Base-by-base conservation (phyloP, 768 basidiomycete species). In the Lenzites betulinus region DNA sequence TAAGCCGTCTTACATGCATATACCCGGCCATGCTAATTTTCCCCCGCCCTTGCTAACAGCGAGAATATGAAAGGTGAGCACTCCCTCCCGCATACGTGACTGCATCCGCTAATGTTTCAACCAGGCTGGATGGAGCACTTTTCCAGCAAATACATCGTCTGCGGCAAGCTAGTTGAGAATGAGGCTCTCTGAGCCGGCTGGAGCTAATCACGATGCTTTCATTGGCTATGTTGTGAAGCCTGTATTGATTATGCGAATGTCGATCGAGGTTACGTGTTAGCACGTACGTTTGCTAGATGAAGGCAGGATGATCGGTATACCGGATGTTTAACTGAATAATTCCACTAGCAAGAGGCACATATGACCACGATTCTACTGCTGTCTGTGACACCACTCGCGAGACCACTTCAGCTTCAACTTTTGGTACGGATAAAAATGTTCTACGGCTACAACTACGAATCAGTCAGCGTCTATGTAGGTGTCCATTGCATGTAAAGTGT, bases 121-220 rank as follows among this genome's bases (percentile, higher is more conserved):
- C 49, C 67, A 91, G 90, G 92, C 23, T 98, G 95, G 95, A 89
- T 93, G 62, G 92, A 94, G 23, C 95, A 96, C 72, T 97, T 98
- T 75, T 83, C 86, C 41, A 88, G 85, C 81, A 97, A 96, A 72
- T 96, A 97, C 71, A 92, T 93, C 69, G 74, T 93, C 50, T 94
- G 93, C 69, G 95, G 95, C 43, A 88, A 85, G 68, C 81, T 98
- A 25, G 90, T 95, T 53, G 90, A 95, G 76, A 92, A 91, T 68
- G 84, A 85, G 65, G 83, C 67, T 1, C 59, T 44, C 6, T 69
- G 30, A 33, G 8, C 13, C 30, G 16, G 12, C 1, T 33, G 28
- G 26, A 8, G 16, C 36, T 26, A 30, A 12, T 28, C 33, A 20
- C n/a, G 3, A 36, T 38, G 23, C 50, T 18, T 36, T 6, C 43